These are phyloP conservation scores for Somion occarium DNA, from an alignment of 1,284 basidiomycete species.

Conservation along the genomic window DNA sequence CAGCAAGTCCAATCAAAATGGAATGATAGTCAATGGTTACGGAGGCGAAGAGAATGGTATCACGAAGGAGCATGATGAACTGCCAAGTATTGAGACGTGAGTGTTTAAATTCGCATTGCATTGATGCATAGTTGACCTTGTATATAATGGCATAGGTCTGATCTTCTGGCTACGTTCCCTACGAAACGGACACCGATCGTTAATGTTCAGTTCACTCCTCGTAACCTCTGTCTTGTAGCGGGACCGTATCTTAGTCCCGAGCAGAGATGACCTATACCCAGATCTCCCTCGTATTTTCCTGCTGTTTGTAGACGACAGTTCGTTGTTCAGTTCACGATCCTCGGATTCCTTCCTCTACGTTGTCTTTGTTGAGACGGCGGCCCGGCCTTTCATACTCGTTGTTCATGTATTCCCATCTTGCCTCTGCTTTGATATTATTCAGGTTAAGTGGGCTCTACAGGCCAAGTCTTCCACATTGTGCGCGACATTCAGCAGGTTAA, in stretches of 20 bases:
- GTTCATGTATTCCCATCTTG: no score
- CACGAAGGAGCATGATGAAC: conserved; percentile 20
- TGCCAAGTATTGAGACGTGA: conserved; percentile 35
- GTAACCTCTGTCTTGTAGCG: conserved; percentile 90
- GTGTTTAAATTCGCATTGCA: neutral
- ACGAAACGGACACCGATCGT: conserved; percentile 94
- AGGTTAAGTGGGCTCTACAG: no score
- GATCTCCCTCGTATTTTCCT: neutral
- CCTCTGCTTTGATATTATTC: no score
- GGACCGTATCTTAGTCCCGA: conserved; percentile 64
- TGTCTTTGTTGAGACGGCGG: neutral
- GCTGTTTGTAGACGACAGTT: no score
- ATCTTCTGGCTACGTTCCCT: conserved; percentile 86
- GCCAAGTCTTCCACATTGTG: no score
- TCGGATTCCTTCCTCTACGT: neutral
- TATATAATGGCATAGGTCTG: conserved; percentile 63
- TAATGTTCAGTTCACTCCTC: conserved; percentile 90
- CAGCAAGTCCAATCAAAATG: conserved; percentile 52
- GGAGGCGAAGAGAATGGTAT: conserved; percentile 17
- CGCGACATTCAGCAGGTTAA: no score
- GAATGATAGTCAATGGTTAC: conserved; percentile 29
- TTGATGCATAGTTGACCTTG: neutral
- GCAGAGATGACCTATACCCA: conserved; percentile 39
- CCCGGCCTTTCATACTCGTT: neutral
- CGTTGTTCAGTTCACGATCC: no score